Conservation (phyloP, 352 stramenopile genomes). For the Globisporangium perplexum region DNA sequence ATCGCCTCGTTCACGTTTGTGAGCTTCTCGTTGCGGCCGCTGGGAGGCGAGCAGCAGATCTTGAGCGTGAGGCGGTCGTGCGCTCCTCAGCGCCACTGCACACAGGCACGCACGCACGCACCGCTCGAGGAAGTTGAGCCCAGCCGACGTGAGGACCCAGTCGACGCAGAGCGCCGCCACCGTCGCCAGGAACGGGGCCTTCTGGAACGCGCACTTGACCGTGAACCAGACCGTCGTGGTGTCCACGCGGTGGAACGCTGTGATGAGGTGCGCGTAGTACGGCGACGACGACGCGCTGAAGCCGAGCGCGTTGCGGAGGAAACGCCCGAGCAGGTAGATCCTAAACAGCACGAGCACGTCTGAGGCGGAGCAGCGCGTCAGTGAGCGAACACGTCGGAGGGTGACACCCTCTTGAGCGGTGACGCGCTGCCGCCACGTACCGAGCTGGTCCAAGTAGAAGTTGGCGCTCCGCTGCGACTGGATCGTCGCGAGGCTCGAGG, state of each 20-base stretch:
- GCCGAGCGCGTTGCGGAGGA: slow-evolving; percentile 41
- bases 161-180: slow-evolving; percentile 31
- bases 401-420: too few species aligned
- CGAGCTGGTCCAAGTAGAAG: slow-evolving; percentile 44
- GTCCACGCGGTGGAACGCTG: slow-evolving; percentile 48
- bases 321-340: slow-evolving; percentile 50
- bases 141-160: slow-evolving; percentile 49
- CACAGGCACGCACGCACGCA: too few species aligned
- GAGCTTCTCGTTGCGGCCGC: slow-evolving; percentile 35
- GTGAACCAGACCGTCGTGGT: slow-evolving; percentile 58
- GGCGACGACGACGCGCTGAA: slow-evolving; percentile 31
- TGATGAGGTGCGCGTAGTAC: slow-evolving; percentile 32
- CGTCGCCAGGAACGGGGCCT: slow-evolving; percentile 35
- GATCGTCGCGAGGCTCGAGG: slow-evolving; percentile 22
- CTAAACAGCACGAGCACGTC: slow-evolving; percentile 42
- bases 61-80: background rate
- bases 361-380: slow-evolving; percentile 4
- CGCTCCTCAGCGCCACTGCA: too few species aligned
- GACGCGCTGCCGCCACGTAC: too few species aligned
- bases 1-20: slow-evolving; percentile 39
- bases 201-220: slow-evolving; percentile 52
- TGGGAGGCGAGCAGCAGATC: slow-evolving; percentile 1
- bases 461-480: slow-evolving; percentile 20
- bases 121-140: slow-evolving; percentile 57
- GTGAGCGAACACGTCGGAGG: background rate